These are phyloP conservation scores for Arabis alpina DNA, from an alignment of 345 rosid genomes.

Conservation along the genomic window DNA sequence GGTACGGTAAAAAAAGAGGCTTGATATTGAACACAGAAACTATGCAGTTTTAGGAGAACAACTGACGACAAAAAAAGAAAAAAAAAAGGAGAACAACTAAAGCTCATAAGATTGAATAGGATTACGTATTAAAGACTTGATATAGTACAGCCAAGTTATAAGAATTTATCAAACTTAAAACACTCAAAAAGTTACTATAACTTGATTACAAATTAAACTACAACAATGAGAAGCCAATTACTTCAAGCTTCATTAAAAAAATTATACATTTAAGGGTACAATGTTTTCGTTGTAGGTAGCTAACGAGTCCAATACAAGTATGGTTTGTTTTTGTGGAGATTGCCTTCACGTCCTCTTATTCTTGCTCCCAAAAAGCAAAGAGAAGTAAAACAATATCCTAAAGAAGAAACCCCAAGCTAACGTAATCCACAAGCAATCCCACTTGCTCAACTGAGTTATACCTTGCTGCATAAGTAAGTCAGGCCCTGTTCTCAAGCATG, in stretches of 20 bases:
- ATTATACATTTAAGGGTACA: neutral
- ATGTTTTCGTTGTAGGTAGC: slow-evolving; percentile 4
- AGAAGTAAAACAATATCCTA: slow-evolving; percentile 46
- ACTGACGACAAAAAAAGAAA: no score
- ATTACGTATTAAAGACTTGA: no score
- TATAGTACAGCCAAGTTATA: no score
- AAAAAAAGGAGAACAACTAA: no score
- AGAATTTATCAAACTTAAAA: no score
- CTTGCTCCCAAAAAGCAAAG: slow-evolving; percentile 48
- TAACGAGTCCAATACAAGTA: neutral
- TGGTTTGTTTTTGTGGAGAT: slow-evolving; percentile 11
- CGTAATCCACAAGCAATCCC: slow-evolving; percentile 51
- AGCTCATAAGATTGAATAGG: no score
- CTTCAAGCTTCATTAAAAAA: neutral
- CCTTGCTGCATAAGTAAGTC: slow-evolving; percentile 47
- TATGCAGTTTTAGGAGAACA: no score
- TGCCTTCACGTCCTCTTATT: slow-evolving; percentile 50
- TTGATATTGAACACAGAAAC: no score
- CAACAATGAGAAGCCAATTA: slow-evolving; percentile 7
- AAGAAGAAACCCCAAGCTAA: slow-evolving; percentile 49
- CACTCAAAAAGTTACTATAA: neutral
- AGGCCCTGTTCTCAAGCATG: slow-evolving; percentile 45
- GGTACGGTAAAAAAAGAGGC: no score
- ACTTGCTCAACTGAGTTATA: slow-evolving; percentile 42
- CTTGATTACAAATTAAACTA: neutral